Conservation (phyloP, 306 rosid genomes). For the Alnus glutinosa region DNA sequence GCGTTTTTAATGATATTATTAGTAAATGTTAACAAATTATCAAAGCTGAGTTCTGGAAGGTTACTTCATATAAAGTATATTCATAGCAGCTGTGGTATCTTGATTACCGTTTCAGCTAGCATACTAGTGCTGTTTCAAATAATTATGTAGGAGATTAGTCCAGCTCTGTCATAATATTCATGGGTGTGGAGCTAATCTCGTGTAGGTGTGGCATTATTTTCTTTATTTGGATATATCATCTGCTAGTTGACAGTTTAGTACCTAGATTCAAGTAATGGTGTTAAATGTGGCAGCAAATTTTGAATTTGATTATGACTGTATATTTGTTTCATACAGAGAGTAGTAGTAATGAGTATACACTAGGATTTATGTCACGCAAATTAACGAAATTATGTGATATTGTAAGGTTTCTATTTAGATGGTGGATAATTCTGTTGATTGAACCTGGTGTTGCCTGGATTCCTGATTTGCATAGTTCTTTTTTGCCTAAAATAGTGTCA, state of each 20-base stretch:
- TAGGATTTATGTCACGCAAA: not conserved
- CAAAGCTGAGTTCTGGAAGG: not conserved
- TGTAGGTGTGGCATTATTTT: not conserved
- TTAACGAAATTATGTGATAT: not conserved
- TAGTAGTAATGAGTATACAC: not conserved
- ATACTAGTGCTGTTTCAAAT: not conserved
- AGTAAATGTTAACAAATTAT: not conserved
- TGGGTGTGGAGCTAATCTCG: not conserved
- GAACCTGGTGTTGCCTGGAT: not conserved
- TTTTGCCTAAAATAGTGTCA: slow-evolving; percentile 14
- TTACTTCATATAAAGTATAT: not conserved
- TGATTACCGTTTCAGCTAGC: not conserved
- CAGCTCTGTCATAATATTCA: not conserved
- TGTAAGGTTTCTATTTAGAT: not conserved
- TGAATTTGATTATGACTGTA: not conserved
- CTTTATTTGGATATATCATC: not conserved
- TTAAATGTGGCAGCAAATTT: not conserved
- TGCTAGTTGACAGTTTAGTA: slow-evolving; percentile 1
- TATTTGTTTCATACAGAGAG: not conserved
- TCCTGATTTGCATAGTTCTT: not conserved
- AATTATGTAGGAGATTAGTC: not conserved
- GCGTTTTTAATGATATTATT: not conserved
- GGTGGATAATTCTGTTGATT: not conserved
- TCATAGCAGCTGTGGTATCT: not conserved
- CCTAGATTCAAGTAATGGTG: not conserved